A percentile compares a stretch with the other conserved stretches of the same genome.
These are phyloP conservation scores for Diaporthe sp. DNA, from an alignment of 2,329 filamentous ascomycete genomes.

Conservation along the genomic window DNA sequence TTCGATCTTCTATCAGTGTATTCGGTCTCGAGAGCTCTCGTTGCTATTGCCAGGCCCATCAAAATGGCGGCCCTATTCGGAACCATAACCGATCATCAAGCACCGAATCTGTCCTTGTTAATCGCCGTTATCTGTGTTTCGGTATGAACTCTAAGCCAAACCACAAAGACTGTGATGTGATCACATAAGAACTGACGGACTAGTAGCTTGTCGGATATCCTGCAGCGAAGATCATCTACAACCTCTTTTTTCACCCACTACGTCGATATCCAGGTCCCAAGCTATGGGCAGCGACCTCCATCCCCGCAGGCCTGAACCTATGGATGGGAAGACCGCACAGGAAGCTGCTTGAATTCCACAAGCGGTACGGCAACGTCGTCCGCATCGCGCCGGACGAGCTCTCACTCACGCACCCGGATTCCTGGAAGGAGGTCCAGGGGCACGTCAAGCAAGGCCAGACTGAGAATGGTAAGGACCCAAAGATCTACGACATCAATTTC, in stretches of 20 bases:
- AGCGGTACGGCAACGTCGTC: constrained; percentile 32
- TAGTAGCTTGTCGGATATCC: constrained; percentile 24
- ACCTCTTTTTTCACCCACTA: constrained; percentile 36
- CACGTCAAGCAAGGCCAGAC: constrained; percentile 29
- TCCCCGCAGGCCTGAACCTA: constrained; percentile 22
- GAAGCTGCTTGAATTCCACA: constrained; percentile 21
- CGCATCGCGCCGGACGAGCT: constrained; percentile 35
- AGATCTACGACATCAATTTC: background rate
- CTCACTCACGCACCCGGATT: background rate
- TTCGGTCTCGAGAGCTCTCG: background rate
- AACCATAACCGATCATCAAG: background rate
- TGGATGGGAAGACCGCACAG: constrained; percentile 25
- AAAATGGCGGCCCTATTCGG: background rate
- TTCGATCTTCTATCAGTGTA: background rate
- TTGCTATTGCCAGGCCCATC: too few relatives aligned
- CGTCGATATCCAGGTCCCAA: constrained; percentile 36
- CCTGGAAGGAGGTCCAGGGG: constrained; percentile 37
- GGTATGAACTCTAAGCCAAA: background rate
- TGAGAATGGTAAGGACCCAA: constrained; percentile 33
- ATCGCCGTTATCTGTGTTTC: background rate
- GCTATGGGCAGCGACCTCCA: constrained; percentile 24
- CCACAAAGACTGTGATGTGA: background rate
- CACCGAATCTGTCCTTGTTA: background rate
- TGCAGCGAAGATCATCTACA: constrained; percentile 30
- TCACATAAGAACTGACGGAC: background rate